A percentile compares a stretch with the other conserved stretches of the same genome.
These are phyloP conservation scores for Pseudonitzschia pungens DNA, from an alignment of 108 stramenopile genomes.

Conservation along the genomic window DNA sequence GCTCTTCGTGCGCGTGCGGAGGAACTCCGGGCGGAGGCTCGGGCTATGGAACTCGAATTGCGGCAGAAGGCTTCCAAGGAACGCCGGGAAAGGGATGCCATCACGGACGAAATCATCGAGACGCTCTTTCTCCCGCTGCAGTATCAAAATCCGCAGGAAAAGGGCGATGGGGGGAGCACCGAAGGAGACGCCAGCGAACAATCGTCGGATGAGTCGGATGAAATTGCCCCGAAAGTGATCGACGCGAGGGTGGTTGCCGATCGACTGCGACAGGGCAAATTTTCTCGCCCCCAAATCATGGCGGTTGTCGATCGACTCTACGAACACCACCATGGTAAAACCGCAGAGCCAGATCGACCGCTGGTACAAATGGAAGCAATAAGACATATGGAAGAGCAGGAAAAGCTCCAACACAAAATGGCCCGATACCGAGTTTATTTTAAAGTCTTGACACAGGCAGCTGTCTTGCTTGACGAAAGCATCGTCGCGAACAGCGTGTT, in stretches of 20 bases:
- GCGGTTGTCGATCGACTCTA: constrained; percentile 54
- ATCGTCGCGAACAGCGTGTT: neutral
- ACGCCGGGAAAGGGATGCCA: constrained; percentile 26
- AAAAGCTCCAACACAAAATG: constrained; percentile 10
- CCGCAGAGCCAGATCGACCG: constrained; percentile 9
- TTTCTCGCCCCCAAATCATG: constrained; percentile 38
- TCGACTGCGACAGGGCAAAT: constrained; percentile 37
- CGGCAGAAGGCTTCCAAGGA: constrained; percentile 19
- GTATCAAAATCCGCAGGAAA: neutral
- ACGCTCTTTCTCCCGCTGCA: constrained; percentile 20
- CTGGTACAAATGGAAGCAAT: constrained; percentile 25
- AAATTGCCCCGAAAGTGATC: neutral
- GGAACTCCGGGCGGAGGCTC: constrained; percentile 48
- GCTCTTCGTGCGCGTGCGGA: constrained; percentile 48
- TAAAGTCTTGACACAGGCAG: constrained; percentile 42
- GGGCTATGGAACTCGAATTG: constrained; percentile 41
- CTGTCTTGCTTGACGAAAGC: constrained; percentile 22
- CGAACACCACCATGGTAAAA: constrained; percentile 29
- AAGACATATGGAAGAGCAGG: neutral
- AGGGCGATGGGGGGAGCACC: neutral
- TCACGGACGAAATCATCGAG: constrained; percentile 42
- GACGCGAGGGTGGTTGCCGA: constrained; percentile 34
- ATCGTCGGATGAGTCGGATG: neutral
- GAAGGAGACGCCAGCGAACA: neutral
- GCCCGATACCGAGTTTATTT: constrained; percentile 22